Evolutionary conservation across 2,329 filamentous ascomycete species (phyloP).

Genomic region (Lasiodiplodia sp.): DNA sequence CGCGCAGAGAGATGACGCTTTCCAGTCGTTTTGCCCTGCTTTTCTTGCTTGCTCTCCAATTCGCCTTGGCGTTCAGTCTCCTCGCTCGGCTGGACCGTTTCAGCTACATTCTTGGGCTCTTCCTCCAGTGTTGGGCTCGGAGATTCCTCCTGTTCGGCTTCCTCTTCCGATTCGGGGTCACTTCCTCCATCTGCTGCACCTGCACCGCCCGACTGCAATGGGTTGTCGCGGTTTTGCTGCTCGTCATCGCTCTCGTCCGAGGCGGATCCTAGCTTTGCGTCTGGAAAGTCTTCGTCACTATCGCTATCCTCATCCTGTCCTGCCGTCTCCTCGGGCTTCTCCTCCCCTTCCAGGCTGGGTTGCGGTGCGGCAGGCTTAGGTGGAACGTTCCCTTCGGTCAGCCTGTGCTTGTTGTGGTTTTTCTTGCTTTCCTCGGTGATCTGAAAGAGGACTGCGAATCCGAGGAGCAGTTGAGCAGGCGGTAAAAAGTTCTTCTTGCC

Average conservation of each 20-base stretch:
- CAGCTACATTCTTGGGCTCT: conserved; percentile 41
- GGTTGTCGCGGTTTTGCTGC: conserved; percentile 46
- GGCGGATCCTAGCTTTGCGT: conserved; percentile 46
- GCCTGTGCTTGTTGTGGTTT: conserved; percentile 78
- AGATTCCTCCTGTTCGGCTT: background rate
- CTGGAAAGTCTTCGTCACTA: conserved; percentile 56
- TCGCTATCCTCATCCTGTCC: conserved; percentile 44
- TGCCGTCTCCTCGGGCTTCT: conserved; percentile 35
- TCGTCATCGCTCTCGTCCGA: conserved; percentile 46
- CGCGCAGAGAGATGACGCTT: conserved; percentile 48
- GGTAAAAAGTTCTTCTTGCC: conserved; percentile 93
- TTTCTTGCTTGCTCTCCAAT: conserved; percentile 37
- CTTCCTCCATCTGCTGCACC: conserved; percentile 25
- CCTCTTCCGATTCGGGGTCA: conserved; percentile 17
- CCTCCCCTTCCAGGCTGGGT: conserved; percentile 17
- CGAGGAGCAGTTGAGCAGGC: conserved; percentile 84
- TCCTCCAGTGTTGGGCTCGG: background rate
- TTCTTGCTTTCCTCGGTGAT: conserved; percentile 87
- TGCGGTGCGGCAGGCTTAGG: conserved; percentile 33
- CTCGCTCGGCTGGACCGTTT: conserved; percentile 27
- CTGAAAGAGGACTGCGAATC: conserved; percentile 85
- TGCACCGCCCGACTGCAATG: conserved; percentile 45
- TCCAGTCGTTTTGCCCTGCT: conserved; percentile 35
- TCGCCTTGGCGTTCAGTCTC: conserved; percentile 34
- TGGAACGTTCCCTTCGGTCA: conserved; percentile 49